These are phyloP conservation scores for Termitomyces sp. DNA, from an alignment of 768 basidiomycete genomes.

Conservation along the genomic window DNA sequence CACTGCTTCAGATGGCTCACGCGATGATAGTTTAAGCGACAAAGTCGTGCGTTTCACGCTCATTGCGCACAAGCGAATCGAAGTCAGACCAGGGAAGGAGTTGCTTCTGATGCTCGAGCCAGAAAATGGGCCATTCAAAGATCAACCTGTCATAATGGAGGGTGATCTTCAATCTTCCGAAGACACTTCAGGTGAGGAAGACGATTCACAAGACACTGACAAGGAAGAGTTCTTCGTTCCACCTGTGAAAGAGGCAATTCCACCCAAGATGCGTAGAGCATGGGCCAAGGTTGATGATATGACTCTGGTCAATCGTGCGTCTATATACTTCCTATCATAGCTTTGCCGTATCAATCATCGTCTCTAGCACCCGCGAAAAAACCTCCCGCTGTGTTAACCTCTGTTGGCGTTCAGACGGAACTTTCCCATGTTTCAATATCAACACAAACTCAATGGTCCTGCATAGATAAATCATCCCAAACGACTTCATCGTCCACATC, in stretches of 20 bases:
- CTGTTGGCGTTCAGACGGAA: conserved; percentile 38
- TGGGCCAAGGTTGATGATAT: conserved; percentile 48
- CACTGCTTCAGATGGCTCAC: conserved; percentile 37
- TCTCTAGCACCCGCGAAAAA: conserved; percentile 5
- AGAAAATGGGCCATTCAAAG: conserved; percentile 47
- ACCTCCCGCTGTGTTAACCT: conserved; percentile 21
- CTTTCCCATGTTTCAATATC: conserved; percentile 27
- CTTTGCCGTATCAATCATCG: background rate
- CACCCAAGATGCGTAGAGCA: conserved; percentile 60
- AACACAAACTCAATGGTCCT: conserved; percentile 25
- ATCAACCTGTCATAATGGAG: conserved; percentile 53
- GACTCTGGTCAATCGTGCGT: conserved; percentile 33
- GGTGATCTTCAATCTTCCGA: conserved; percentile 36
- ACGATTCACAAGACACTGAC: conserved; percentile 30
- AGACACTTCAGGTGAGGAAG: conserved; percentile 33
- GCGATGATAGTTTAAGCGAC: conserved; percentile 31
- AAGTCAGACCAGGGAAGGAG: conserved; percentile 66
- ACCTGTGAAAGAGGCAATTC: conserved; percentile 32
- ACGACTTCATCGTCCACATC: conserved; percentile 12
- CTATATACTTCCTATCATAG: background rate
- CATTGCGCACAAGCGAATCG: conserved; percentile 64
- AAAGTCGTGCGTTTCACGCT: conserved; percentile 51
- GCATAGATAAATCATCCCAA: conserved; percentile 17
- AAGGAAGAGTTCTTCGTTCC: conserved; percentile 29
- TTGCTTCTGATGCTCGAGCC: conserved; percentile 55